Conservation (phyloP, 345 rosid species). For the Arabis alpina region DNA sequence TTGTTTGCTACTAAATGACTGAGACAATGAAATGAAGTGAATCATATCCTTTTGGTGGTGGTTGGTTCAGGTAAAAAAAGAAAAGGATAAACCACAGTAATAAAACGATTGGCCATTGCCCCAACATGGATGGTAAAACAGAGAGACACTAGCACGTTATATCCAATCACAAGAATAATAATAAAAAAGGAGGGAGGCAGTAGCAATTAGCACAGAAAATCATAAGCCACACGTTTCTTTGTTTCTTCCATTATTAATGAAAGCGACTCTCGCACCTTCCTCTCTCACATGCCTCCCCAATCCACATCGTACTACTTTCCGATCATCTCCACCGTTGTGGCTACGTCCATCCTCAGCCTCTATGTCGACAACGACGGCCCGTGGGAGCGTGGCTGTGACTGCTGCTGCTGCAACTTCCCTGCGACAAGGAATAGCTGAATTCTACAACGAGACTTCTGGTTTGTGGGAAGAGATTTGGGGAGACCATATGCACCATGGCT, state of each 20-base stretch:
- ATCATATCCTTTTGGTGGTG: too few relatives aligned
- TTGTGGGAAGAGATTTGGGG: constrained; percentile 95
- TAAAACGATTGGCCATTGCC: too few relatives aligned
- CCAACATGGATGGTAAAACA: too few relatives aligned
- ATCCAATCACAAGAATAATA: too few relatives aligned
- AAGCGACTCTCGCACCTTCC: constrained; percentile 20
- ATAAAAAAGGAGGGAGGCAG: background rate
- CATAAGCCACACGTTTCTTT: constrained; percentile 11
- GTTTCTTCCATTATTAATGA: constrained; percentile 6
- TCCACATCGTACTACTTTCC: constrained; percentile 2
- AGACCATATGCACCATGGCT: constrained; percentile 98
- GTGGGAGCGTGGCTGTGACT: constrained; percentile 21
- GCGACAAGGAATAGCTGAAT: constrained; percentile 73
- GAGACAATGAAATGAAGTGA: too few relatives aligned
- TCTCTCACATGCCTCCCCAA: constrained; percentile 23
- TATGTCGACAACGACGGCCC: constrained; percentile 19
- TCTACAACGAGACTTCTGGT: constrained; percentile 86
- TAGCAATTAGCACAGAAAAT: background rate
- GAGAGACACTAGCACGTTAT: too few relatives aligned
- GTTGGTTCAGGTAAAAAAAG: too few relatives aligned
- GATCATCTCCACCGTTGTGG: background rate
- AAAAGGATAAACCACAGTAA: too few relatives aligned
- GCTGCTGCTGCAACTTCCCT: constrained; percentile 38
- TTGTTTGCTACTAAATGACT: too few relatives aligned
- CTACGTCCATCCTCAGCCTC: constrained; percentile 22